phyloP scores from a whole-genome alignment of 306 rosid species.

The Gleditsia sinensis region DNA sequence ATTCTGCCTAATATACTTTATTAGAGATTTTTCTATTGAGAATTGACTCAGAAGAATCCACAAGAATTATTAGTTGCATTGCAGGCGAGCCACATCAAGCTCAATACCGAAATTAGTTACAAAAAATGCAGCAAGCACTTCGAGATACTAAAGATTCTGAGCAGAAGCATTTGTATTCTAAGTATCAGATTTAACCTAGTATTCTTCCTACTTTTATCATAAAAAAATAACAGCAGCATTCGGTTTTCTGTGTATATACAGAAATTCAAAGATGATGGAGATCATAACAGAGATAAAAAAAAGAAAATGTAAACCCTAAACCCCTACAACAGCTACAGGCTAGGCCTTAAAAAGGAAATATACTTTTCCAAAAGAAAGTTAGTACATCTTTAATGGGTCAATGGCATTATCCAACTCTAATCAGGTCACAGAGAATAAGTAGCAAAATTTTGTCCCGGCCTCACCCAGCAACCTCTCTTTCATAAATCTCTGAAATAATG shows the following conservation, averaged over 20 bases:
- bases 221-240: background rate
- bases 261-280: no score
- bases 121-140: no score
- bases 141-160: background rate
- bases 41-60: no score
- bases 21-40: no score
- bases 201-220: background rate
- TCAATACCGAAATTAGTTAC: background rate
- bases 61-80: no score
- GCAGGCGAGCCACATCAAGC: no score
- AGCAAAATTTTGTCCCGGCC: constrained; percentile 6
- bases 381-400: background rate
- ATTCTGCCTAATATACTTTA: no score
- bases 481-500: constrained; percentile 25
- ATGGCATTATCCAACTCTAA: background rate
- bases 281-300: background rate
- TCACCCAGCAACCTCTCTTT: constrained; percentile 6
- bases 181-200: background rate
- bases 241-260: background rate
- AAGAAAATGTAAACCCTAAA: background rate
- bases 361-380: background rate
- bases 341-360: background rate
- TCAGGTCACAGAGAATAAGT: background rate
- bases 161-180: background rate
- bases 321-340: background rate